phyloP scores from a whole-genome alignment of 169 alveolate genomes.

The Plasmodium inui region DNA sequence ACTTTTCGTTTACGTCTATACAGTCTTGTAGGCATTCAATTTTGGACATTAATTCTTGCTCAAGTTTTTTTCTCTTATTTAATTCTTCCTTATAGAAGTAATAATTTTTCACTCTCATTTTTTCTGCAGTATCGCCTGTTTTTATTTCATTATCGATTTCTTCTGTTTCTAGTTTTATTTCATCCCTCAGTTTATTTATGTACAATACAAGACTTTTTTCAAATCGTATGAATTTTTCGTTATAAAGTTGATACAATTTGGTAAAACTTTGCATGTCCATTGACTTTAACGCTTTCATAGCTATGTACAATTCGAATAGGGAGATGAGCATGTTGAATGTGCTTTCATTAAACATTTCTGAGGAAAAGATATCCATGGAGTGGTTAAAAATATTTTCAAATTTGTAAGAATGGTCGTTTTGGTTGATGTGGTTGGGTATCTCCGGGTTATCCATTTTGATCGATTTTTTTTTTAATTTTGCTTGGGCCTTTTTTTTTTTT shows the following conservation, averaged over 20 bases:
- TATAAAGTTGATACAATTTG: constrained; percentile 50
- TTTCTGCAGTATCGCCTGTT: constrained; percentile 27
- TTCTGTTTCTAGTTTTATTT: constrained; percentile 63
- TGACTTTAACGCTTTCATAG: constrained; percentile 48
- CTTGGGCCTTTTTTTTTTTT: constrained; percentile 15
- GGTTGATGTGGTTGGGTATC: constrained; percentile 4
- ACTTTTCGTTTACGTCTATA: constrained; percentile 49
- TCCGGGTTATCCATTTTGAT: constrained; percentile 12
- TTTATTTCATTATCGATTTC: constrained; percentile 57
- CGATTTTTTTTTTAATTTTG: not conserved
- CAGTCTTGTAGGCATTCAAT: constrained; percentile 48
- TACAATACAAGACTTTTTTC: constrained; percentile 38
- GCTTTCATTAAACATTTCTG: constrained; percentile 72
- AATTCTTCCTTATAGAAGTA: constrained; percentile 72
- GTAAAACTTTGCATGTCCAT: constrained; percentile 24
- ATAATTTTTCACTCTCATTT: constrained; percentile 37
- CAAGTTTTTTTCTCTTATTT: constrained; percentile 55
- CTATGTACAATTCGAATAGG: constrained; percentile 59
- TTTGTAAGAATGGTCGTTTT: not conserved
- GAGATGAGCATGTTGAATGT: constrained; percentile 50
- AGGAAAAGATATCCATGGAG: constrained; percentile 54
- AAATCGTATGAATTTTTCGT: constrained; percentile 38
- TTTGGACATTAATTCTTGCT: constrained; percentile 33
- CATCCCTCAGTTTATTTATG: constrained; percentile 53
- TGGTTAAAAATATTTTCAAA: constrained; percentile 13